Base-by-base conservation (phyloP, 768 basidiomycete genomes). In the Lactarius tabidus region DNA sequence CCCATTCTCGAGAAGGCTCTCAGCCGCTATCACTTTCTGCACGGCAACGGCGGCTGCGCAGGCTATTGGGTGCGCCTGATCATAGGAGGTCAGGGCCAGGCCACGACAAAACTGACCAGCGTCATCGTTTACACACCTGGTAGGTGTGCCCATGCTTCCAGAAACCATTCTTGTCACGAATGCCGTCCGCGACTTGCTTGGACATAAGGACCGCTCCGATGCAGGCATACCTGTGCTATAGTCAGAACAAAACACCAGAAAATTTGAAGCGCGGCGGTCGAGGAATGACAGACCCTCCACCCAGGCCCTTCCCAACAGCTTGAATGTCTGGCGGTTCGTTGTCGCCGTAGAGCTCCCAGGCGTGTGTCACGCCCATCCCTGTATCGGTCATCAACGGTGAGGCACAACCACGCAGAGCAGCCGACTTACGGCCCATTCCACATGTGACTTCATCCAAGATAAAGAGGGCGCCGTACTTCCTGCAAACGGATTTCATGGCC, bases 361-460 rank as follows among this genome's bases (percentile, higher is more conserved):
- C 90, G 71, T 95, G 93, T 48, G 91, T 72, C 9, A 89, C 91
- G 3, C 93, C 93, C 86, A 94, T 91, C 31, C 91, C 90, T 92
- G 51, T 20, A 31, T 54, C 59, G 12, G n/a, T 4, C n/a, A 12
- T 48, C n/a, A 48, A 23, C 31, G 2, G 15, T 63, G 39, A 57
- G 29, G 28, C 59, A 36, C 57, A 53, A 38, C 57, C 53, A 56
- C 64, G 59, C 29, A 23, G 43, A 39, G 29, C 28, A 35, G 20
- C 59, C 33, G 39, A 80, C 89, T 76, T 72, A 89, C 92, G 85
- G 62, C 93, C 91, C 89, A 94, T 93, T 53, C 92, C 92, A 72
- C 87, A 86, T 92, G 95, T 94, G 54, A 94, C 90, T 76, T 95
- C 94, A 71, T 96, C 94, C 36, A 94, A 81, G 48, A 95, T 91